These are phyloP conservation scores for Chenopodium album DNA, from an alignment of 148 eudicot species.

Conservation along the genomic window DNA sequence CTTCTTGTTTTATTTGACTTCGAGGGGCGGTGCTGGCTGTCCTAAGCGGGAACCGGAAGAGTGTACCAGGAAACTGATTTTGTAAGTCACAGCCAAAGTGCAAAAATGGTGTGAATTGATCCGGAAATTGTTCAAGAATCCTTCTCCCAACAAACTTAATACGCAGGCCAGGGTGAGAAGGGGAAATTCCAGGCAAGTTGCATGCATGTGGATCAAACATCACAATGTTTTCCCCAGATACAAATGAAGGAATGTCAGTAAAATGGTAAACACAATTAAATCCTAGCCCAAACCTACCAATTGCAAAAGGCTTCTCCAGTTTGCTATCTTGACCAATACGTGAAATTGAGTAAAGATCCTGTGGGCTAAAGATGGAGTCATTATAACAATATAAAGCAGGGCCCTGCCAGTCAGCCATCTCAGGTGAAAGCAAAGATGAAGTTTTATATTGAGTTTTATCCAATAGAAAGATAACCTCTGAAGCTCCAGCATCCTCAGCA, in stretches of 20 bases:
- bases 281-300: conserved; percentile 98
- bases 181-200: conserved; percentile 95
- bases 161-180: conserved; percentile 96
- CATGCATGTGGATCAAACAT: conserved; percentile 99
- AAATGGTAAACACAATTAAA: conserved; percentile 97
- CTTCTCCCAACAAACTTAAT: conserved; percentile 82
- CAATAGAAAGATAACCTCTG: conserved; percentile 77
- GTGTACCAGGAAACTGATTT: conserved; percentile 87
- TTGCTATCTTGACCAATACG: conserved; percentile 99
- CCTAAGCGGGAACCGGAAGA: conserved; percentile 94
- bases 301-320: conserved; percentile 94
- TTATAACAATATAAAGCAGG: conserved; percentile 96
- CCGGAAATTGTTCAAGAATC: conserved; percentile 97
- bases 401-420: conserved; percentile 99
- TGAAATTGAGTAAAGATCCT: conserved; percentile 91
- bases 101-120: conserved; percentile 92
- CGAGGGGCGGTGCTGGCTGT: conserved; percentile 69
- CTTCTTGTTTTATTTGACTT: conserved; percentile 93
- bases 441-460: conserved; percentile 95
- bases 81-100: conserved; percentile 95
- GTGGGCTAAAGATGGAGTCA: conserved; percentile 88
- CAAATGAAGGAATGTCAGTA: conserved; percentile 90
- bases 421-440: conserved; percentile 95
- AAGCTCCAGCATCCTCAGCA: conserved; percentile 99
- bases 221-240: conserved; percentile 96